phyloP scores from a whole-genome alignment of 352 stramenopile species.

The Vaucheria bursata region DNA sequence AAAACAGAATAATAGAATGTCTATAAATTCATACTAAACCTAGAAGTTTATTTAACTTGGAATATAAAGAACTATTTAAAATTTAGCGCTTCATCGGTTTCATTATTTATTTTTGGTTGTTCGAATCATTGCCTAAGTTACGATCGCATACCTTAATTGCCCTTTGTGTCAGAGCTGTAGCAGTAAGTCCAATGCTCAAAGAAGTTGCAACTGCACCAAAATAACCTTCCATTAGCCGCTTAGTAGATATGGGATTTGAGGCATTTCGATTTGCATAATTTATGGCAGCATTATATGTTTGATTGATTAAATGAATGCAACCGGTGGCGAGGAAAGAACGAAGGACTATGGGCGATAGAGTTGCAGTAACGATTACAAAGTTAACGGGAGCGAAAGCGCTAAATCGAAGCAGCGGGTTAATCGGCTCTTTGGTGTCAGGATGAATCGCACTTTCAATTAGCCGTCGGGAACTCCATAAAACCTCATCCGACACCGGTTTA shows the following conservation, averaged over 20 bases:
- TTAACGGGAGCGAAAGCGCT: slow-evolving; percentile 54
- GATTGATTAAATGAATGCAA: slow-evolving; percentile 66
- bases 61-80: too few species aligned
- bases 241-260: slow-evolving; percentile 65
- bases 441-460: slow-evolving; percentile 74
- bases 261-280: slow-evolving; percentile 84
- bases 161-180: slow-evolving; percentile 32
- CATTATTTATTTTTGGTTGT: slow-evolving; percentile 56
- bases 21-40: too few species aligned
- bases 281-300: slow-evolving; percentile 80
- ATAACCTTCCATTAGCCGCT: slow-evolving; percentile 68
- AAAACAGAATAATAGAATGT: too few species aligned
- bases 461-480: slow-evolving; percentile 70
- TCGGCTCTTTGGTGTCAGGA: slow-evolving; percentile 74
- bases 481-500: slow-evolving; percentile 54
- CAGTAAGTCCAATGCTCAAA: slow-evolving; percentile 53
- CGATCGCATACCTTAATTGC: slow-evolving; percentile 58
- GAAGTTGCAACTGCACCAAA: slow-evolving; percentile 64
- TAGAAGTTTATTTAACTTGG: too few species aligned
- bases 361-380: slow-evolving; percentile 55
- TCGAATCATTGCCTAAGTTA: slow-evolving; percentile 65
- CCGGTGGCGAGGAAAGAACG: slow-evolving; percentile 34
- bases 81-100: too few species aligned
- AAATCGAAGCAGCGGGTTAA: slow-evolving; percentile 72
- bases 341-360: slow-evolving; percentile 38